A percentile compares a stretch with the other conserved stretches of the same genome.
These are phyloP conservation scores for Triangularia setosa DNA, from an alignment of 2,329 filamentous ascomycete genomes.

Conservation along the genomic window DNA sequence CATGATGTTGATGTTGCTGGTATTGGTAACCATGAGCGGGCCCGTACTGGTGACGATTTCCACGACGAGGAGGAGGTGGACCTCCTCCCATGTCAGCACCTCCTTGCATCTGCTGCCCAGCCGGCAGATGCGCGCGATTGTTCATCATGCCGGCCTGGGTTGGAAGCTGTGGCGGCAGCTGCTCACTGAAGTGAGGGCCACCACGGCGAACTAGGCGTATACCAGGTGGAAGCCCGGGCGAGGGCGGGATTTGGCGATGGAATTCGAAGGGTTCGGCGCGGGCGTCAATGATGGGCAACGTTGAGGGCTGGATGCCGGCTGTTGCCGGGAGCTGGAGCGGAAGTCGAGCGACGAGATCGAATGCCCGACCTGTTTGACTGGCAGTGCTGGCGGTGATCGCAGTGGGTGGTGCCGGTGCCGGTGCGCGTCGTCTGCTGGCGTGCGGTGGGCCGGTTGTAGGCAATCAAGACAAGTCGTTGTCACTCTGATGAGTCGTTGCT, in stretches of 20 bases:
- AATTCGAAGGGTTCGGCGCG: slow-evolving; percentile 8
- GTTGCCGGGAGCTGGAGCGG: neutral
- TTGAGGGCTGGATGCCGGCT: neutral
- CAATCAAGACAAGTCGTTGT: neutral
- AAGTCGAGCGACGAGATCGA: neutral
- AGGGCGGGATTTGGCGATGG: slow-evolving; percentile 10
- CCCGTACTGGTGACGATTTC: slow-evolving; percentile 34
- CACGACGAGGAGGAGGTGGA: slow-evolving; percentile 31
- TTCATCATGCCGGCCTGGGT: slow-evolving; percentile 73
- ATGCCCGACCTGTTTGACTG: neutral
- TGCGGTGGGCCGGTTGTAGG: neutral
- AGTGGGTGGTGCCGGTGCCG: neutral
- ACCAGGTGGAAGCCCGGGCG: slow-evolving; percentile 12
- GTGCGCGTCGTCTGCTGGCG: neutral
- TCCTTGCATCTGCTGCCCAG: slow-evolving; percentile 62
- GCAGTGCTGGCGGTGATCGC: neutral
- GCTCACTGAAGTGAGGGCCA: slow-evolving; percentile 32
- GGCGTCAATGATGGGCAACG: slow-evolving; percentile 11
- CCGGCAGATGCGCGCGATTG: slow-evolving; percentile 66
- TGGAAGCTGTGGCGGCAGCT: slow-evolving; percentile 30
- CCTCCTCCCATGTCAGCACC: slow-evolving; percentile 29
- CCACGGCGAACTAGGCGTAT: slow-evolving; percentile 23
- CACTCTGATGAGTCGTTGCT: neutral
- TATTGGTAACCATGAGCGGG: slow-evolving; percentile 31
- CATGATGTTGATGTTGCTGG: slow-evolving; percentile 41